These are phyloP conservation scores for Colletotrichum simmondsii DNA, from an alignment of 2,329 filamentous ascomycete genomes.

Conservation along the genomic window DNA sequence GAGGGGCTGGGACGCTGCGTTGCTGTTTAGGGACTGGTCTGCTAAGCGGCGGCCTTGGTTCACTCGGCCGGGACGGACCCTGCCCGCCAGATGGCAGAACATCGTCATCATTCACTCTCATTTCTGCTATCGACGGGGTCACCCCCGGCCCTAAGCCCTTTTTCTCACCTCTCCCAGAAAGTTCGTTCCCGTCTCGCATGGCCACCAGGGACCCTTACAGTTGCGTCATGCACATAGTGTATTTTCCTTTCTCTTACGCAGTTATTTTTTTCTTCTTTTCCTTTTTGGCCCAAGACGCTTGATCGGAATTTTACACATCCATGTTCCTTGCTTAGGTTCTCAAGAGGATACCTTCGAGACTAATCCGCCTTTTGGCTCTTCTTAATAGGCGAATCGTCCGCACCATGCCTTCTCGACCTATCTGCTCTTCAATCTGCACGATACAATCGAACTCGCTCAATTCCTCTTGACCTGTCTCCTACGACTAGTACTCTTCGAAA, in stretches of 20 bases:
- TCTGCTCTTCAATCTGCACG: slow-evolving; percentile 24
- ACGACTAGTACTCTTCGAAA: slow-evolving; percentile 42
- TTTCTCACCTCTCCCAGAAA: not conserved
- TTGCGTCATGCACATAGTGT: slow-evolving; percentile 24
- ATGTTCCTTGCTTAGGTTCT: slow-evolving; percentile 2
- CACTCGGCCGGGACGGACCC: slow-evolving; percentile 29
- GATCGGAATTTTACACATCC: slow-evolving; percentile 25
- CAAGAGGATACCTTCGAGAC: slow-evolving; percentile 3
- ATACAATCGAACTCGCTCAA: slow-evolving; percentile 55
- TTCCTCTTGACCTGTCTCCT: slow-evolving; percentile 63
- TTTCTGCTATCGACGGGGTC: slow-evolving; percentile 3
- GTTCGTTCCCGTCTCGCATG: slow-evolving; percentile 25
- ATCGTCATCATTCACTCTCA: slow-evolving; percentile 26
- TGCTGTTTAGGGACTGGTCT: not conserved
- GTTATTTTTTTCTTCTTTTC: slow-evolving; percentile 4
- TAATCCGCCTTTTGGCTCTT: slow-evolving; percentile 28
- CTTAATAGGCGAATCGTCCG: slow-evolving; percentile 30
- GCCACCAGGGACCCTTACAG: slow-evolving; percentile 20
- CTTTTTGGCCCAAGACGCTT: slow-evolving; percentile 16
- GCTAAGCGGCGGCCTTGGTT: slow-evolving; percentile 2
- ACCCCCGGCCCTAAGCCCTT: slow-evolving; percentile 21
- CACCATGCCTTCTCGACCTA: slow-evolving; percentile 11
- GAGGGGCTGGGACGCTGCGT: not conserved
- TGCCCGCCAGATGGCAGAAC: not conserved
- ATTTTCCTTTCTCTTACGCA: slow-evolving; percentile 33